Conservation (phyloP, 2,329 filamentous ascomycete species). For the Sphaerostilbella broomeana region DNA sequence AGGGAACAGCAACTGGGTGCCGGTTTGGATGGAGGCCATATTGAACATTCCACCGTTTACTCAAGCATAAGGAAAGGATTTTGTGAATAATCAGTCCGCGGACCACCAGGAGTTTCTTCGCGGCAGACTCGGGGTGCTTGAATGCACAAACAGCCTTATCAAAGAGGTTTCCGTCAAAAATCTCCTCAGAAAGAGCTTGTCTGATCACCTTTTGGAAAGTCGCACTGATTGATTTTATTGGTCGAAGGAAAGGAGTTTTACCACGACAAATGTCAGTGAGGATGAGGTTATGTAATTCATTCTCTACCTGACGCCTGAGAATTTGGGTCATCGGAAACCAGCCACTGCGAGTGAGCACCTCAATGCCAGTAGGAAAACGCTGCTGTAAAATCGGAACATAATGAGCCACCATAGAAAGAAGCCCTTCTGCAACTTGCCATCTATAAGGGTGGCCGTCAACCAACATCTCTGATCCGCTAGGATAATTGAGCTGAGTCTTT, state of each 20-base stretch:
- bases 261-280: conserved; percentile 35
- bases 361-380: conserved; percentile 36
- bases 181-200: neutral
- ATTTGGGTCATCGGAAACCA: conserved; percentile 54
- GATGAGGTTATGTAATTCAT: conserved; percentile 35
- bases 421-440: conserved; percentile 39
- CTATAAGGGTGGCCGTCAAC: conserved; percentile 49
- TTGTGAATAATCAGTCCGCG: conserved; percentile 3
- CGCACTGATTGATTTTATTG: neutral
- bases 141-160: neutral
- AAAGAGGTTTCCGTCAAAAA: conserved; percentile 1
- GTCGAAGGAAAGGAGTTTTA: conserved; percentile 4
- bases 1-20: conserved; percentile 53
- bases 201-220: conserved; percentile 15
- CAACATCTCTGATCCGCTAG: conserved; percentile 39
- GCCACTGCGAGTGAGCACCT: conserved; percentile 34
- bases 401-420: conserved; percentile 35
- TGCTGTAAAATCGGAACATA: conserved; percentile 31
- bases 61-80: conserved; percentile 52
- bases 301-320: conserved; percentile 40
- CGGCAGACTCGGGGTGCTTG: conserved; percentile 1
- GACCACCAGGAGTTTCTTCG: conserved; percentile 1
- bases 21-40: conserved; percentile 53
- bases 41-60: conserved; percentile 61
- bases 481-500: conserved; percentile 52